These are phyloP conservation scores for Ophiostoma piceae DNA, from an alignment of 2,329 filamentous ascomycete species.

Conservation along the genomic window DNA sequence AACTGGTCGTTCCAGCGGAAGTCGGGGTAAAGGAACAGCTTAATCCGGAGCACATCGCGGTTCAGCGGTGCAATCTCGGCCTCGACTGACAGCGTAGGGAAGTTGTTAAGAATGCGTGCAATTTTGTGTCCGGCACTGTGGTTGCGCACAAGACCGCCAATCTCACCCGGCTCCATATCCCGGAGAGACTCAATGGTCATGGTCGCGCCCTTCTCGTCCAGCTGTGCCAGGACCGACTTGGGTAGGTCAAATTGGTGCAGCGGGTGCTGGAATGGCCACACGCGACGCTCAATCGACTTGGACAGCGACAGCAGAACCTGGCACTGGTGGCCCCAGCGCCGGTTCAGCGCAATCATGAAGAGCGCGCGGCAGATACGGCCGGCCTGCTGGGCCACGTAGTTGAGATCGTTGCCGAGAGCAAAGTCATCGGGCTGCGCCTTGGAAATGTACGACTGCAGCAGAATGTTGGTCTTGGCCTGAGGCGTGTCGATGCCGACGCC, in stretches of 20 bases:
- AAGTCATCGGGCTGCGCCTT: constrained; percentile 86
- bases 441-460: constrained; percentile 91
- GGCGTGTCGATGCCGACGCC: constrained; percentile 64
- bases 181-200: constrained; percentile 74
- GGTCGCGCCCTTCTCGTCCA: constrained; percentile 57
- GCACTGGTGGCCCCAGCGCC: constrained; percentile 93
- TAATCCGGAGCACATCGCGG: constrained; percentile 87
- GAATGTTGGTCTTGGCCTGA: constrained; percentile 90
- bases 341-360: constrained; percentile 95
- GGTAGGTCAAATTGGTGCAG: constrained; percentile 92
- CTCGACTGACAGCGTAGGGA: constrained; percentile 85
- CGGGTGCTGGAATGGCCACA: constrained; percentile 93
- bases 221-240: constrained; percentile 71
- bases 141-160: constrained; percentile 88
- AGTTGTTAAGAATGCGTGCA: constrained; percentile 75
- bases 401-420: constrained; percentile 82
- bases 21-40: constrained; percentile 78
- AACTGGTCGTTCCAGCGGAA: constrained; percentile 93
- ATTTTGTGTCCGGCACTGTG: constrained; percentile 79
- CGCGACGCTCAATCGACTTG: constrained; percentile 93
- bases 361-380: constrained; percentile 89
- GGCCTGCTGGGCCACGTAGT: constrained; percentile 93
- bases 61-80: constrained; percentile 94
- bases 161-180: constrained; percentile 90
- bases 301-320: constrained; percentile 84